Percentiles rank a stretch among this genome's conserved stretches.
phyloP scores from a whole-genome alignment of 2,329 filamentous ascomycete species.

The Hansfordia pulvinata region DNA sequence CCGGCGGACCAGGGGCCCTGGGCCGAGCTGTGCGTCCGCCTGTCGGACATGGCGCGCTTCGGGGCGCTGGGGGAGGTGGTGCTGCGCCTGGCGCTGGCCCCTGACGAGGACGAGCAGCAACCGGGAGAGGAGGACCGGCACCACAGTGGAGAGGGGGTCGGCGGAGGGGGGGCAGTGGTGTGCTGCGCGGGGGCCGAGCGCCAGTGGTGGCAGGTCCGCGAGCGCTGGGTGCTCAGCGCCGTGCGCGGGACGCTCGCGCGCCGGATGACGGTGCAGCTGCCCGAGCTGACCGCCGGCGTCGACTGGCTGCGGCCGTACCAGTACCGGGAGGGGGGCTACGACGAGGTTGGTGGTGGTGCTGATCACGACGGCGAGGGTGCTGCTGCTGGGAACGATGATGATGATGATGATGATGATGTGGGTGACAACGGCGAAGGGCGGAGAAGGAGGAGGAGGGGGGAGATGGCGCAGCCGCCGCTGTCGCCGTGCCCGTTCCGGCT shows the following conservation, averaged over 20 bases:
- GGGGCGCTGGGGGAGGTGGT: constrained; percentile 5
- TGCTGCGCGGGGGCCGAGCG: background rate
- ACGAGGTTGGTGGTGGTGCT: constrained; percentile 4
- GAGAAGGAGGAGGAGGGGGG: background rate
- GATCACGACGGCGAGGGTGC: background rate
- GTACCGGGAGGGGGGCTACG: constrained; percentile 5
- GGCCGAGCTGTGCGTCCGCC: constrained; percentile 8
- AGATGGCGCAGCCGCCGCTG: too few species aligned
- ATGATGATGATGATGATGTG: background rate
- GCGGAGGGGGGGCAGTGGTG: background rate
- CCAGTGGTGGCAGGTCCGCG: constrained; percentile 11
- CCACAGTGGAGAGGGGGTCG: too few species aligned
- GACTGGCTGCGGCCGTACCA: constrained; percentile 6
- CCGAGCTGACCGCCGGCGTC: constrained; percentile 5
- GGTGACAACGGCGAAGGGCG: background rate
- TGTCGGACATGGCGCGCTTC: constrained; percentile 10
- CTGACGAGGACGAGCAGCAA: constrained; percentile 3
- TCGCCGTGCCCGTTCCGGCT: too few species aligned
- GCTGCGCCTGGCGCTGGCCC: constrained; percentile 9
- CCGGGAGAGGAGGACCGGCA: too few species aligned
- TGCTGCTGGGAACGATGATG: background rate
- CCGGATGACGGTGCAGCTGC: constrained; percentile 8
- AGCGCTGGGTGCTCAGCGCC: constrained; percentile 9
- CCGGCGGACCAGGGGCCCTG: constrained; percentile 3
- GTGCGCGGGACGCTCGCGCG: constrained; percentile 8